These are phyloP conservation scores for Zygoascus flipseniorum DNA, from an alignment of 805 yeast species.

Conservation along the genomic window DNA sequence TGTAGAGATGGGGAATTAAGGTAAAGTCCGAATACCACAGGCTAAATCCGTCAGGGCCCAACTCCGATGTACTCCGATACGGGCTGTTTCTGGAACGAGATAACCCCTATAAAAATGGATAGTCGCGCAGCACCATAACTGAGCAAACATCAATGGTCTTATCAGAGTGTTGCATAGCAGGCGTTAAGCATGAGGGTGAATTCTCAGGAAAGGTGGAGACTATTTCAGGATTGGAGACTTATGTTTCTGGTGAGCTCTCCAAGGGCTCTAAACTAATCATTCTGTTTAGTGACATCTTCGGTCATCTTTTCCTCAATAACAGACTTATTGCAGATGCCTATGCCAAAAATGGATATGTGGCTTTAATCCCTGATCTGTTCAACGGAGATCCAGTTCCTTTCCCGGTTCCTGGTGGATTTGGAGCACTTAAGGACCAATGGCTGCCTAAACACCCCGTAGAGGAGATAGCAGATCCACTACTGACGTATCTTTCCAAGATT, in stretches of 20 bases:
- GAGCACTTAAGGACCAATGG: slow-evolving; percentile 38
- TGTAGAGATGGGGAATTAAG: too few species aligned
- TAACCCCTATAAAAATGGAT: too few species aligned
- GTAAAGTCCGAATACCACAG: too few species aligned
- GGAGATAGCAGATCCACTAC: slow-evolving; percentile 32
- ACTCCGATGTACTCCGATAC: too few species aligned
- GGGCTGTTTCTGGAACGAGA: too few species aligned
- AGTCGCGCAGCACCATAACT: too few species aligned
- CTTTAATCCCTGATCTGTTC: slow-evolving; percentile 69
- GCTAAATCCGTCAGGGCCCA: too few species aligned
- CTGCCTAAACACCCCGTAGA: slow-evolving; percentile 38
- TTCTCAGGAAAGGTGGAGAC: slow-evolving; percentile 19
- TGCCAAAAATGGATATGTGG: slow-evolving; percentile 53
- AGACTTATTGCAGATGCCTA: slow-evolving; percentile 42
- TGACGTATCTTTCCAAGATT: not conserved
- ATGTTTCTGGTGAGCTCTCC: slow-evolving; percentile 38
- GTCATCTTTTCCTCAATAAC: slow-evolving; percentile 49
- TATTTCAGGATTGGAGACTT: slow-evolving; percentile 35
- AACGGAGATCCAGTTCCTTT: slow-evolving; percentile 42
- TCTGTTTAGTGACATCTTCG: slow-evolving; percentile 57
- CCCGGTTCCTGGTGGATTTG: slow-evolving; percentile 16
- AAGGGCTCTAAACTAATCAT: slow-evolving; percentile 44
- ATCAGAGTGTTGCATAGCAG: not conserved
- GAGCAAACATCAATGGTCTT: too few species aligned
- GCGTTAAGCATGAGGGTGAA: slow-evolving; percentile 17